A percentile compares a stretch with the other conserved stretches of the same genome.
Conservation (phyloP, 2,329 filamentous ascomycete genomes). For the Alternaria hordeiaustralica region DNA sequence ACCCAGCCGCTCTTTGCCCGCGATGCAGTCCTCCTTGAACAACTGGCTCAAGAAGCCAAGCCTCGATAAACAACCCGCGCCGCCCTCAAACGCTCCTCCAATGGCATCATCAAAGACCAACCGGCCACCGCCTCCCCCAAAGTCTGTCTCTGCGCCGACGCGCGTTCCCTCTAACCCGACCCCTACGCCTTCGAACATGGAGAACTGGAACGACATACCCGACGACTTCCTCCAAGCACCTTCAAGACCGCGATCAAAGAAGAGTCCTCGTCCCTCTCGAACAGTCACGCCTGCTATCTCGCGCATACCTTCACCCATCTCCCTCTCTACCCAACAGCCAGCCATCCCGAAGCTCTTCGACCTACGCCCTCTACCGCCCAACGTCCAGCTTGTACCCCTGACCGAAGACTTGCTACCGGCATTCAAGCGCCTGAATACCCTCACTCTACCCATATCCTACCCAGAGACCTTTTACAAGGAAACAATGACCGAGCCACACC, state of each 20-base stretch:
- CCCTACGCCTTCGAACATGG: constrained; percentile 22
- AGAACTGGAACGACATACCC: constrained; percentile 39
- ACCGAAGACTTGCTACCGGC: constrained; percentile 61
- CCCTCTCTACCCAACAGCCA: constrained; percentile 11
- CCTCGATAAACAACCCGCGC: constrained; percentile 33
- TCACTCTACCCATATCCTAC: constrained; percentile 68
- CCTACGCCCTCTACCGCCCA: constrained; percentile 50
- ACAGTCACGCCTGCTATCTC: constrained; percentile 24
- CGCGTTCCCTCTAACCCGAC: constrained; percentile 24
- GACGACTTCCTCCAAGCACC: constrained; percentile 35
- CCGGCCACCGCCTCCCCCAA: constrained; percentile 28
- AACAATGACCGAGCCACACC: constrained; percentile 61
- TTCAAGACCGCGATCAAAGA: constrained; percentile 31
- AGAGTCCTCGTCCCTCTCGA: constrained; percentile 31
- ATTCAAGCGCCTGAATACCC: constrained; percentile 63
- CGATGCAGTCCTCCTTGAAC: constrained; percentile 55
- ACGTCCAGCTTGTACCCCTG: constrained; percentile 61
- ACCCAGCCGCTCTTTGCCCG: neutral
- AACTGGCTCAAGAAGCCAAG: constrained; percentile 57
- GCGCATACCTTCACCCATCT: constrained; percentile 22
- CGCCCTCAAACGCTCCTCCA: constrained; percentile 10
- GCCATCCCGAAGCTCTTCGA: constrained; percentile 28
- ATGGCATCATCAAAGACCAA: constrained; percentile 3
- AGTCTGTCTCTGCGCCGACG: constrained; percentile 24
- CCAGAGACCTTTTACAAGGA: constrained; percentile 67